Evolutionary conservation across 495 filamentous ascomycete genomes (phyloP), one percentile per base, ranked within the genome.

Genomic region (Penicillium taxi): DNA sequence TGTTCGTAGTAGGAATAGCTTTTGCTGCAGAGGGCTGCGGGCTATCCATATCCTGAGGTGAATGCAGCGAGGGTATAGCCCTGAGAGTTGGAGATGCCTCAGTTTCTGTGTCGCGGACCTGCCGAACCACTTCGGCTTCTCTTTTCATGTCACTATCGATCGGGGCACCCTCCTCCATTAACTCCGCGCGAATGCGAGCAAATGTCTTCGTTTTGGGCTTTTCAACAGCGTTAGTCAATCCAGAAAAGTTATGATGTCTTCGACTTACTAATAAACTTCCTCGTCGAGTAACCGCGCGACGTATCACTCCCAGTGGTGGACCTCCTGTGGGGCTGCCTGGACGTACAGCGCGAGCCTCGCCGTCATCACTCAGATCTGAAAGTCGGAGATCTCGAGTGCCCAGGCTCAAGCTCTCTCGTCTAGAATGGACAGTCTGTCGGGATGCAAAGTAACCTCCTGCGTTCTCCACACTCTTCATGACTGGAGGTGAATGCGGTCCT

Each of bases 151-250:
- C 91, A 26, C 79, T 80, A 44, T 96, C 93, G 18, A 94, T 58
- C 0, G 91, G 91, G 0, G 86, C 74, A 24, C 73, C 74, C 62
- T 99, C 91, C 59, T 96, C 91, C 32, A 80, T 67, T 1, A 99
- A 73, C 5, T 85, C 86, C 7, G 91, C 93, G 32, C 82, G 77
- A 48, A 99, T 93, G 2, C 91, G 82, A 2, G 89, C 86, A 59
- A 96, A 96, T 0, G 77, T 84, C 64, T 94, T 94, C 0, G 89
- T 86, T 66, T 99, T 99, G 11, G 91, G 91, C 82, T 83, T 40
- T 8, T 13, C 22, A 8, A 4, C 1, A 43, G 11, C 23, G 6
- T 35, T 14, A 22, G 12, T 35, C 12, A 14, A 22, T 6, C 4
- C 20, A 18, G 30, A 20, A 16, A 34, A 15, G 4, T 11, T 23